phyloP scores from a whole-genome alignment of 441 rosid genomes.

The Omphalea diandra region DNA sequence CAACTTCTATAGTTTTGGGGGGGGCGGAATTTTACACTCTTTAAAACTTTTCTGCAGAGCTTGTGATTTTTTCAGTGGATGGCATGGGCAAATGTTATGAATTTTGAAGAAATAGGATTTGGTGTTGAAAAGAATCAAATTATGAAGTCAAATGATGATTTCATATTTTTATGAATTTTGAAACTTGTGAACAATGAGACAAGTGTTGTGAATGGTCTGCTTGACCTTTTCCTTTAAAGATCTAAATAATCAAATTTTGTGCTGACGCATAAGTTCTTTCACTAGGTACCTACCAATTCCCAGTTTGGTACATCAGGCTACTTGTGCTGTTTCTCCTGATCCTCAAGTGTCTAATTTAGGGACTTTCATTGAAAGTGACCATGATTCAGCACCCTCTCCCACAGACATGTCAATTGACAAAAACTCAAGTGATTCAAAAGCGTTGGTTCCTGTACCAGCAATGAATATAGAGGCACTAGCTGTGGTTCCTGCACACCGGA shows the following conservation, averaged over 20 bases:
- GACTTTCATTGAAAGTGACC: constrained; percentile 55
- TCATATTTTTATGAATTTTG: neutral
- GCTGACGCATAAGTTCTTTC: constrained; percentile 13
- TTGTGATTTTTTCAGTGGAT: neutral
- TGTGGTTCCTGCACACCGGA: constrained; percentile 56
- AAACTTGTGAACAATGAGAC: neutral
- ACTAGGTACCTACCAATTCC: constrained; percentile 49
- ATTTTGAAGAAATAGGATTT: neutral
- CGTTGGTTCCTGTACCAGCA: constrained; percentile 51
- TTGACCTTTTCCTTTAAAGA: neutral
- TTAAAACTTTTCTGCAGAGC: neutral
- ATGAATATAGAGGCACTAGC: constrained; percentile 52
- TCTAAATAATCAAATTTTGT: neutral
- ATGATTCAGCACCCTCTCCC: constrained; percentile 62
- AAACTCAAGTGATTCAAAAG: constrained; percentile 46
- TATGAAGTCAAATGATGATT: neutral
- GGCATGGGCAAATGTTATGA: neutral
- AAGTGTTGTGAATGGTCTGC: neutral
- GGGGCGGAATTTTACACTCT: neutral
- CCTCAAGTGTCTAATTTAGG: constrained; percentile 36
- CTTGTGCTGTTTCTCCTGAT: constrained; percentile 38
- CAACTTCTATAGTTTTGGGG: neutral
- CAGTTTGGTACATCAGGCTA: constrained; percentile 32
- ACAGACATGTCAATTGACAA: constrained; percentile 42
- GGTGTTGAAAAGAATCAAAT: neutral